A percentile compares a stretch with the other conserved stretches of the same genome.
Conservation (phyloP, 1,284 basidiomycete genomes). For the Apiotrichum laibachii region DNA sequence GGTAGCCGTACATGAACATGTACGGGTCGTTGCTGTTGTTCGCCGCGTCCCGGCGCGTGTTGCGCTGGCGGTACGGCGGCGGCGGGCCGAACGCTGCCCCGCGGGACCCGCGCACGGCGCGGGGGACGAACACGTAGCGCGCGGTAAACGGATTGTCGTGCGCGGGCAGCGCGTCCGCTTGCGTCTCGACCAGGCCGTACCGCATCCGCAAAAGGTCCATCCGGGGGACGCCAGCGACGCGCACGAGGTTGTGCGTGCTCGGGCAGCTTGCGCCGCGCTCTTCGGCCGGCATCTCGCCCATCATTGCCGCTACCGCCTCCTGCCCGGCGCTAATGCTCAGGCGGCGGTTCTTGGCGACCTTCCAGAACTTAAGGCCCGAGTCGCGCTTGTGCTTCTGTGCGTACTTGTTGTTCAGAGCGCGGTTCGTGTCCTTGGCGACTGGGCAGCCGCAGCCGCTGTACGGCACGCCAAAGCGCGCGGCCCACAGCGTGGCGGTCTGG, state of each 20-base stretch:
- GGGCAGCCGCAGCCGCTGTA: constrained; percentile 23
- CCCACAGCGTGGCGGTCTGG: constrained; percentile 27
- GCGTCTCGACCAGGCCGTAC: not conserved
- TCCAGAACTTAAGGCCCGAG: constrained; percentile 14
- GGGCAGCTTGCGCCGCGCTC: constrained; percentile 17
- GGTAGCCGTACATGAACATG: constrained; percentile 2
- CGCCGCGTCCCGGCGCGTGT: not conserved
- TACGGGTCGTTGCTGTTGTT: not conserved
- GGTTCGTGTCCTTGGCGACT: not conserved
- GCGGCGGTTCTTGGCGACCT: not conserved
- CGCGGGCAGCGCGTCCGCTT: not conserved
- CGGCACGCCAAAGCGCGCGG: constrained; percentile 20
- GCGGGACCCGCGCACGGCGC: constrained; percentile 1
- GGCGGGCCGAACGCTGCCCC: not conserved
- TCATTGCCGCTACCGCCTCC: not conserved
- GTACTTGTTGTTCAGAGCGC: not conserved
- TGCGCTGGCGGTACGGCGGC: not conserved
- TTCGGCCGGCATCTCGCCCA: constrained; percentile 1
- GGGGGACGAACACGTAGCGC: constrained; percentile 13
- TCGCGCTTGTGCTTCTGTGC: not conserved
- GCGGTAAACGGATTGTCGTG: constrained; percentile 16
- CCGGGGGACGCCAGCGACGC: constrained; percentile 1
- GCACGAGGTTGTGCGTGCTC: constrained; percentile 18
- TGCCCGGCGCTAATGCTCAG: constrained; percentile 4
- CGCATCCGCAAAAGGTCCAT: not conserved